Evolutionary conservation across 2,329 filamentous ascomycete genomes (phyloP).

Genomic region (Stemphylium beticola): DNA sequence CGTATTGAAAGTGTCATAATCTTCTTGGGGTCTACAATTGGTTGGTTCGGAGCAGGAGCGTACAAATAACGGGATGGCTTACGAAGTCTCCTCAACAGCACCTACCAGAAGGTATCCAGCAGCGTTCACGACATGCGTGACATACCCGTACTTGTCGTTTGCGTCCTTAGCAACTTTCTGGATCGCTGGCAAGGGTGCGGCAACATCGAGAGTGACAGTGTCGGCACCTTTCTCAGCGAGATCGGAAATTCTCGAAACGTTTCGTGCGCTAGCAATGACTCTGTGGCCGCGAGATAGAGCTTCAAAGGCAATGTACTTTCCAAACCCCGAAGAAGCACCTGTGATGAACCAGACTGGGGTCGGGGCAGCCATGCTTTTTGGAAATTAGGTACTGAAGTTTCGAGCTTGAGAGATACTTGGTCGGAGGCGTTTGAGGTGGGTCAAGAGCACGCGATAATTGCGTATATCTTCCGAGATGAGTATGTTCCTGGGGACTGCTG

Average conservation of each 20-base stretch:
- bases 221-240: slow-evolving; percentile 47
- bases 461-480: too few relatives aligned
- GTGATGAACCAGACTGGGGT: slow-evolving; percentile 57
- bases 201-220: slow-evolving; percentile 52
- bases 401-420: too few relatives aligned
- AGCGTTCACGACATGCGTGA: slow-evolving; percentile 57
- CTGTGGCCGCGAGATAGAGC: slow-evolving; percentile 54
- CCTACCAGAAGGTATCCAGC: slow-evolving; percentile 55
- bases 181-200: slow-evolving; percentile 43
- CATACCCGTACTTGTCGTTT: slow-evolving; percentile 48
- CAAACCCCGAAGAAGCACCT: slow-evolving; percentile 57
- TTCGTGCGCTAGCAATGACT: slow-evolving; percentile 58
- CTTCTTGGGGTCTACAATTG: slow-evolving; percentile 46
- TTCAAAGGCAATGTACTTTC: slow-evolving; percentile 53
- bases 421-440: too few relatives aligned
- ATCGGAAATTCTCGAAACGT: slow-evolving; percentile 43
- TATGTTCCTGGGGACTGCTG: too few relatives aligned
- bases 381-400: too few relatives aligned
- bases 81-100: slow-evolving; percentile 54
- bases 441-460: too few relatives aligned
- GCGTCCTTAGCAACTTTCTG: slow-evolving; percentile 47
- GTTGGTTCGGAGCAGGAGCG: background rate
- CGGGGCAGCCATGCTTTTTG: background rate
- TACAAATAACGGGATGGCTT: too few relatives aligned
- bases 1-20: slow-evolving; percentile 55